Base-by-base conservation (phyloP, 495 filamentous ascomycete species). In the Penicillium angulare region DNA sequence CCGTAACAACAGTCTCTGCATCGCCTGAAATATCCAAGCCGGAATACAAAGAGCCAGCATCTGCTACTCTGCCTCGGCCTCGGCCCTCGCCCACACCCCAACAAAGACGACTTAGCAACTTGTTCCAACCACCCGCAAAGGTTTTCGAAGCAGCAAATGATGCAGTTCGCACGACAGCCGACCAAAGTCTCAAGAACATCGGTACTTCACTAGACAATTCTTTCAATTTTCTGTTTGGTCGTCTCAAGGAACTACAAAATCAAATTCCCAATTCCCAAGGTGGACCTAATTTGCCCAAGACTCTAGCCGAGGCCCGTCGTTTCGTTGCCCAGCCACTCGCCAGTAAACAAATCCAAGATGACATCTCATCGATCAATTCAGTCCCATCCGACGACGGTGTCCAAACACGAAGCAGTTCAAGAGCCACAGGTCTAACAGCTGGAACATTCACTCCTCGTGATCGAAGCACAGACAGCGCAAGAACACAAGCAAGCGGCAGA, bases 191-290 rank as follows among this genome's bases (percentile, higher is more conserved):
- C 56, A 95, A 96, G 53, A 92, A 86, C 9, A 92, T 99, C 49
- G 83, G 92, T 47, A 87, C 77, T 49, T 88, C 92, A 18, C 73
- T 99, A 8, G 90, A 92, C 24, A 87, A 86, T 56, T 95, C 89
- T 60, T 95, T 96, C 71, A 95, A 92, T 58, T 95, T 97, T 52
- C 73, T 97, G 8, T 85, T 99, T 43, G 92, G 92, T 31, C 88
- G 90, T 55, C 81, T 97, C 21, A 86, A 86, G 57, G 90, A 96
- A 56, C 61, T 73, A 39, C 74, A 77, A 42, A 74, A 53, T 38
- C 79, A 76, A 26, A 65, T 62, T n/a, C 55, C 72, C 33, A 70
- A 70, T 38, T 66, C 72, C 40, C 71, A 75, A 17, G 67, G 69
- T 18, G 63, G 50, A 22, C 54, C 72, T 3, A 60, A 86, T 21